These are phyloP conservation scores for Puccinia novopanici DNA, from an alignment of 1,284 basidiomycete species.

Conservation along the genomic window DNA sequence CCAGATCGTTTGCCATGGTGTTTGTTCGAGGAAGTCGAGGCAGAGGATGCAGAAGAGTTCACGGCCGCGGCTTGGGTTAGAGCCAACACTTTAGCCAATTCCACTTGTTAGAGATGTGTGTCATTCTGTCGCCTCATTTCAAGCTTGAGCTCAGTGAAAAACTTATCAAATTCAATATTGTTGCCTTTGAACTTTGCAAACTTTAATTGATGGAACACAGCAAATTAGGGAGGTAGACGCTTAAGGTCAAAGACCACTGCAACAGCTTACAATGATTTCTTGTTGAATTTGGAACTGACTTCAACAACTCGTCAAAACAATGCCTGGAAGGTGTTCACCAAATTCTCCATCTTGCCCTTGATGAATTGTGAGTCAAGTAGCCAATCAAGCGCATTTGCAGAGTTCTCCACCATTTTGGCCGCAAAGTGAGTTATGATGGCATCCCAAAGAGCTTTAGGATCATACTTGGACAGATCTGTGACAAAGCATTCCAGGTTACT, in stretches of 20 bases:
- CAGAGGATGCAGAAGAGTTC: too few relatives aligned
- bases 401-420: not conserved
- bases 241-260: not conserved
- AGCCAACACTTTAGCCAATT: not conserved
- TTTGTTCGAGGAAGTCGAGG: too few relatives aligned
- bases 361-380: not conserved
- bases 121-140: not conserved
- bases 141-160: not conserved
- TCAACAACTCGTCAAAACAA: not conserved
- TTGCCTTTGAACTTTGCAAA: not conserved
- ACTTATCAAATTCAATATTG: too few relatives aligned
- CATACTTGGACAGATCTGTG: not conserved
- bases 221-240: not conserved
- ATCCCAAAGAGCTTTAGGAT: constrained; percentile 7
- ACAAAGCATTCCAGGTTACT: not conserved
- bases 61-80: not conserved
- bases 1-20: too few relatives aligned
- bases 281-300: not conserved
- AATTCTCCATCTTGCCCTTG: not conserved
- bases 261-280: not conserved
- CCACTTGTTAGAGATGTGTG: not conserved
- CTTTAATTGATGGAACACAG: not conserved
- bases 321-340: not conserved
- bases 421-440: not conserved
- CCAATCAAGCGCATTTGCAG: not conserved